These are phyloP conservation scores for Flaveria ramosissima DNA, from an alignment of 129 eudicot genomes.

Conservation along the genomic window DNA sequence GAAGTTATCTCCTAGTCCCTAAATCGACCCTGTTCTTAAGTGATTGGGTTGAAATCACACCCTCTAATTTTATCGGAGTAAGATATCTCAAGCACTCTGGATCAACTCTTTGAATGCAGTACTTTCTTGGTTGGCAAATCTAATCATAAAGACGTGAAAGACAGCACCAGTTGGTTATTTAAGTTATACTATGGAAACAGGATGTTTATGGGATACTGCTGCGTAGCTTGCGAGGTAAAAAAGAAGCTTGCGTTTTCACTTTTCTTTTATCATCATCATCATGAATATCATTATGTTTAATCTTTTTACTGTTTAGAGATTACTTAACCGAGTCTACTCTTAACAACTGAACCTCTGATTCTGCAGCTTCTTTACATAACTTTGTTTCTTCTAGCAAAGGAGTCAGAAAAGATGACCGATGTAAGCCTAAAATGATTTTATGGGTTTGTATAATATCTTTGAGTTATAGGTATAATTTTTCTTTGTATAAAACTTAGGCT, in stretches of 20 bases:
- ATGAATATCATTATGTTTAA: neutral
- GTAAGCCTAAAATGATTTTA: conserved; percentile 46
- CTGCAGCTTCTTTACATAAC: conserved; percentile 83
- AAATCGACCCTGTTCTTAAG: neutral
- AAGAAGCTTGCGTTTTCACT: neutral
- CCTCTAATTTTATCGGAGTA: neutral
- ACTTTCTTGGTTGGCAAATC: conserved; percentile 90
- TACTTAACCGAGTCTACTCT: neutral
- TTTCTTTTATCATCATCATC: neutral
- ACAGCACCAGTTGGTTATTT: conserved; percentile 91
- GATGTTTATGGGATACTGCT: conserved; percentile 90
- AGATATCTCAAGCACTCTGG: neutral
- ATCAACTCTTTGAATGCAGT: conserved; percentile 49
- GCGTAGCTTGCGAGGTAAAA: conserved; percentile 92
- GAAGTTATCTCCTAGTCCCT: neutral
- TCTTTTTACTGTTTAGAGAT: neutral
- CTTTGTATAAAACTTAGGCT: conserved; percentile 41
- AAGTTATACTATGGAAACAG: conserved; percentile 80
- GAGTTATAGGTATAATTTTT: conserved; percentile 10
- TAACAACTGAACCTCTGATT: conserved; percentile 20
- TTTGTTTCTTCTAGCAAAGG: conserved; percentile 82
- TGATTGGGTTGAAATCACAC: neutral
- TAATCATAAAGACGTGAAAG: conserved; percentile 96
- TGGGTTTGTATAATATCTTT: neutral
- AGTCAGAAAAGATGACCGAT: conserved; percentile 54